phyloP scores from a whole-genome alignment of 768 basidiomycete genomes.

The Leccinum rimulosum region DNA sequence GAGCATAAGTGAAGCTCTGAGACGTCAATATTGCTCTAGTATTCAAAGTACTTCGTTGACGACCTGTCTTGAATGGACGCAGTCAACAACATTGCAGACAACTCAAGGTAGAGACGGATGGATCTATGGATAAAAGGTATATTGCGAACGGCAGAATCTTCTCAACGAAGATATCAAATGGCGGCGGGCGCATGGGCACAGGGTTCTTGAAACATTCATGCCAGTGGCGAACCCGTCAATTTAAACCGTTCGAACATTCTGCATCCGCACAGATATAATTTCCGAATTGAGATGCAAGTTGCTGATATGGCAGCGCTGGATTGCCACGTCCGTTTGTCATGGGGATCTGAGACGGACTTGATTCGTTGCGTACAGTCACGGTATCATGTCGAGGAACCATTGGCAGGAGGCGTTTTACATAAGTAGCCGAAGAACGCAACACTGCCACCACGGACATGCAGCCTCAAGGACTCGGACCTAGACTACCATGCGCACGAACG shows the following conservation, averaged over 20 bases:
- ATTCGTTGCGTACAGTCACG: background rate
- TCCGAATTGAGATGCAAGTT: background rate
- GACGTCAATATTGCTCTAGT: background rate
- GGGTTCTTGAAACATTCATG: background rate
- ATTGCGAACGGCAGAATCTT: background rate
- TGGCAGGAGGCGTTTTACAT: background rate
- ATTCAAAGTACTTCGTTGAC: background rate
- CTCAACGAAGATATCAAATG: background rate
- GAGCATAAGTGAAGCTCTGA: background rate
- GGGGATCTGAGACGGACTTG: background rate
- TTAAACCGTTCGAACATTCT: background rate
- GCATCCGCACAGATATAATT: background rate
- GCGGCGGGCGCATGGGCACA: background rate
- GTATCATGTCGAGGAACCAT: background rate
- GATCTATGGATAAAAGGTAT: background rate
- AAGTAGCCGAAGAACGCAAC: background rate
- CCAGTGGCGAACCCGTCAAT: background rate
- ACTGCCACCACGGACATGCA: background rate
- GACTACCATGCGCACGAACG: background rate
- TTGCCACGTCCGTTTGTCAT: background rate
- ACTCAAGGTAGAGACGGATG: background rate
- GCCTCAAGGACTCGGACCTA: background rate
- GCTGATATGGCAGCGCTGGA: background rate
- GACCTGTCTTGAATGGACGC: background rate
- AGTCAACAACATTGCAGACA: background rate